Base-by-base conservation (phyloP, 2,329 filamentous ascomycete species). In the Blastomyces emzantsi region DNA sequence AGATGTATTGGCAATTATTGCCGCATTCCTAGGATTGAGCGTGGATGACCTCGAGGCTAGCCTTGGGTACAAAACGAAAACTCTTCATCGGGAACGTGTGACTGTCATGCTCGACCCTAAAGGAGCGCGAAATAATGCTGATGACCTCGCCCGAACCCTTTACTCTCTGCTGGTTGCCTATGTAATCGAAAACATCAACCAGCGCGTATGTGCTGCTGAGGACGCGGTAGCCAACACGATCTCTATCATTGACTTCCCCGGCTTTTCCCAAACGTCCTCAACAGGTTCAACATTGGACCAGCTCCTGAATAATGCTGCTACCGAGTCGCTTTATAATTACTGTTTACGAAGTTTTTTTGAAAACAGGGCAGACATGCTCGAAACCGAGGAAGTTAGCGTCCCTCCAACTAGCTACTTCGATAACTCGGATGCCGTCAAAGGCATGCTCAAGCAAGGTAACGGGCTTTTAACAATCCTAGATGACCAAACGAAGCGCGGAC, bases 271-370 rank as follows among this genome's bases (percentile, higher is more conserved):
- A 74, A 87, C 90, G 65, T 83, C 88, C 0, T 86, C 91, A 0
- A 97, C 94, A 0, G 87, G 88, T 22, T 97, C 91, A 1, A 84
- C 88, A 0, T 82, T 99, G 11, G 94, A 99, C 69, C 94, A 97
- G 77, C 84, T 99, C 2, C 84, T 99, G 19, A 96, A 89, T 80
- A 99, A 99, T 73, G 91, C 93, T 4, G 94, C 94, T 0, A 91
- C 88, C 1, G 94, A 99, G 76, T 89, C 88, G 0, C 82, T 97
- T 13, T 97, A 97, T 79, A 94, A 97, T 73, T 87, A 96, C 70
- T 92, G 92, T 43, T 82, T 97, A 30, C 92, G 96, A 73, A 95
- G 90, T 75, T 97, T 99, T 78, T 99, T 97, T 74, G 92, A 97
- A 72, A 87, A 88, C 69, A 95, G 94, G 75, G 92, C 92, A 0